Conservation (phyloP, 257 asterid species). For the Euphrasia confusa region DNA sequence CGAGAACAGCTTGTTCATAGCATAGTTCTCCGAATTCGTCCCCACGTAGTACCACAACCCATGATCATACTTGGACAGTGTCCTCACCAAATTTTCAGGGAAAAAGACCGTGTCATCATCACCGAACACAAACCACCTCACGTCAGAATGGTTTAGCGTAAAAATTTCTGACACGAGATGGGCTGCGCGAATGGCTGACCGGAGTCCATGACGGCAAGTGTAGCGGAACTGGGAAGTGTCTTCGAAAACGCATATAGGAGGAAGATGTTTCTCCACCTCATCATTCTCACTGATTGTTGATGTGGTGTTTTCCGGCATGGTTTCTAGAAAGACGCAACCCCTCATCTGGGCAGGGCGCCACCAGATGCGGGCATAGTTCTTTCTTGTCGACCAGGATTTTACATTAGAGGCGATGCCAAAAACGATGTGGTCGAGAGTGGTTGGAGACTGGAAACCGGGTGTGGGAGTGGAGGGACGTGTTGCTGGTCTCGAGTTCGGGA, state of each 20-base stretch:
- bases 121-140: constrained; percentile 87
- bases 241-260: constrained; percentile 56
- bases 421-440: constrained; percentile 58
- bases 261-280: constrained; percentile 27
- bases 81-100: constrained; percentile 68
- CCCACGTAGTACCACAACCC: constrained; percentile 76
- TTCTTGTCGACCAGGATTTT: constrained; percentile 47
- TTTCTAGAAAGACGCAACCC: constrained; percentile 79
- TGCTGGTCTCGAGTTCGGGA: constrained; percentile 22
- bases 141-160: constrained; percentile 45
- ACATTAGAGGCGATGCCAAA: constrained; percentile 71
- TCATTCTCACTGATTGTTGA: background rate
- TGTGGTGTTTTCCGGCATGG: constrained; percentile 24
- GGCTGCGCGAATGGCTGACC: constrained; percentile 72
- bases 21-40: constrained; percentile 53
- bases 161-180: constrained; percentile 63
- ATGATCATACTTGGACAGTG: constrained; percentile 72
- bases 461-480: constrained; percentile 17
- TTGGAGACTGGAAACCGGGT: constrained; percentile 26
- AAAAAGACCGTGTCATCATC: constrained; percentile 86
- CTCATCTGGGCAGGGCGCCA: constrained; percentile 63
- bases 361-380: constrained; percentile 58
- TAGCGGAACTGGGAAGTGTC: constrained; percentile 65
- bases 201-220: constrained; percentile 50
- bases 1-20: constrained; percentile 53